Evolutionary conservation across 1,284 basidiomycete genomes (phyloP), one percentile per base, ranked within the genome.

Genomic region (Ganoderma sp.): DNA sequence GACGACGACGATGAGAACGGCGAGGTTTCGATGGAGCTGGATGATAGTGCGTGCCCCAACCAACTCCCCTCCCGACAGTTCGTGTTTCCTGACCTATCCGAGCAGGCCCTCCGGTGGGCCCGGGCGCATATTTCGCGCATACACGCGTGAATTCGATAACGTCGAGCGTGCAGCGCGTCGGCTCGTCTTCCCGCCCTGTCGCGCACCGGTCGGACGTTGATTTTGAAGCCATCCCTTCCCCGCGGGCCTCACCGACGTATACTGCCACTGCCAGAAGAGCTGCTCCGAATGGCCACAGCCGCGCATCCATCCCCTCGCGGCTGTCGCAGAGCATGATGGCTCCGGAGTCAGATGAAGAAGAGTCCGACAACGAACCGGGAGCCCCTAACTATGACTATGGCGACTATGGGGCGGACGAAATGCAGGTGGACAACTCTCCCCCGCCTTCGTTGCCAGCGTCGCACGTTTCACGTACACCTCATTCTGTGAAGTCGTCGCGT

Each of bases 1-100:
- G 78, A 81, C 25, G 74, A 80, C 2, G 88, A 91, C 48, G 88
- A n/a, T n/a, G n/a, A 87, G 70, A 79, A 90, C 69, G 91, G 89
- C 4, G 90, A 91, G 74, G 86, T 87, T 82, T 88, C 87, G 17
- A 93, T 93, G 89, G 88, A 90, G 41, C 72, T 92, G 37, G 89
- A 87, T 37, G 84, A 85, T 65, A 84, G 84, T 80, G 84, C 88
- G 83, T 84, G 52, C 32, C 56, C 76, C 22, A 37, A 75, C 12
- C 56, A 39, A 39, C 37, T 9, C 34, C 57, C 32, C 37, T 41
- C 45, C 9, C 37, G 45, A 58, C 64, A 19, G 41, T 42, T 66
- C 25, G 42, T 12, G 25, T 57, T n/a, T 28, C 64, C 54, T 70
- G 62, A 67, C 41, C 56, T 60, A 63, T 75, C 73, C 52, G 32